Base-by-base conservation (phyloP, 495 filamentous ascomycete genomes). In the Penicillium chermesinum region DNA sequence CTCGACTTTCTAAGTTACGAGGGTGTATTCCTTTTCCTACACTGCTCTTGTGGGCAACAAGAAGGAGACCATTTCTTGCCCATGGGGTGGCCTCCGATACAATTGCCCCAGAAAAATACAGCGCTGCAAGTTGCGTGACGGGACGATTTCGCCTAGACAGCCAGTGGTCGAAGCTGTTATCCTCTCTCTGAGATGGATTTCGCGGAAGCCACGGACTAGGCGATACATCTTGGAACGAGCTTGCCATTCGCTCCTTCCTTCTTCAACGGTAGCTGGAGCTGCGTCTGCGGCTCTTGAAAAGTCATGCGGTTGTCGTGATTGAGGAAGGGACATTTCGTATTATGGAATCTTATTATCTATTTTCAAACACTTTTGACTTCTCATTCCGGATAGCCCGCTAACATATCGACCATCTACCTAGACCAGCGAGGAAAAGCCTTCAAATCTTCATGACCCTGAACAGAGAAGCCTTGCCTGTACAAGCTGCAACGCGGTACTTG, bases 71-170 rank as follows among this genome's bases (percentile, higher is more conserved):
- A 74, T 64, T 71, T 75, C 73, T 57, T 53, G 71, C 63, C 63
- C 49, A 64, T 77, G 70, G 49, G 49, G 75, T 78, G 79, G 79
- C 73, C 80, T 85, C 78, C 87, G 89, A 95, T 95, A 95, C 89
- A 86, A 86, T 72, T 88, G 81, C 85, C 89, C 88, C 62, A 95
- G 64, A 95, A 70, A 22, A 52, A 57, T 38, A 49, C 50, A 35
- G 39, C 48, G 49, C 45, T 12, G 10, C 25, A 4, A 46, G 41
- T 49, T 45, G 42, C 36, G 49, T 49, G 54, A 55, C 65, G 55
- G 53, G 36, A 48, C n/a, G n/a, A n/a, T n/a, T n/a, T n/a, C n/a
- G n/a, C n/a, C n/a, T n/a, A n/a, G n/a, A n/a, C n/a, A 38, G 37
- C 50, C 53, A 48, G 56, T 27, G 54, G 30, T 30, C 45, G 33